phyloP scores from a whole-genome alignment of 495 filamentous ascomycete genomes.

The Aspergillus hancockii region DNA sequence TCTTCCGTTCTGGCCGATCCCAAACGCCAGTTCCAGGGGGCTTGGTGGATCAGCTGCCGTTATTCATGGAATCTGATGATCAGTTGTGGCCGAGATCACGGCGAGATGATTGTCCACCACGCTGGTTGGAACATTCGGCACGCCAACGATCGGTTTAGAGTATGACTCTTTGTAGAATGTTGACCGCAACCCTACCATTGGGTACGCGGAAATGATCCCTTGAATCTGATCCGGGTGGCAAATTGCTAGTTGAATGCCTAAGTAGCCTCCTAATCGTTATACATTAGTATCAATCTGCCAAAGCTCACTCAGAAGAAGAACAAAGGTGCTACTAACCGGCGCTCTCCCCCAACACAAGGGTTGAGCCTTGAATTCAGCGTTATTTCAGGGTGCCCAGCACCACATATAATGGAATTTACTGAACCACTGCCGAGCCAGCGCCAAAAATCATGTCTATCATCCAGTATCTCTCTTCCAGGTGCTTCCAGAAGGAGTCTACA shows the following conservation, averaged over 20 bases:
- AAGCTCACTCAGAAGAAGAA: not conserved
- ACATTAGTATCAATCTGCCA: no score
- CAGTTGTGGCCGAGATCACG: conserved; percentile 4
- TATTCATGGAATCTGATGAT: not conserved
- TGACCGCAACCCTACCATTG: conserved; percentile 22
- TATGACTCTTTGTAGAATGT: conserved; percentile 15
- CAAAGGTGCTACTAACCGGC: conserved; percentile 8
- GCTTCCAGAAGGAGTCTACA: conserved; percentile 21
- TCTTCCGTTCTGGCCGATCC: conserved; percentile 22
- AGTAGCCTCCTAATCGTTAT: conserved; percentile 19
- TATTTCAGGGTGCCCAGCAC: not conserved
- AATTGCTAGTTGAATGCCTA: conserved; percentile 19
- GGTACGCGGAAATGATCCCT: conserved; percentile 16
- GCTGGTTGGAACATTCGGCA: conserved; percentile 11
- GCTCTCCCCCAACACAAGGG: conserved; percentile 16
- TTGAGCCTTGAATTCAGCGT: conserved; percentile 10
- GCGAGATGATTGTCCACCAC: conserved; percentile 18
- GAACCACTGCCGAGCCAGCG: conserved; percentile 9
- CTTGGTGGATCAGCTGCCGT: conserved; percentile 8
- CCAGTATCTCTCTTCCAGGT: conserved; percentile 17
- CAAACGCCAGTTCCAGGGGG: conserved; percentile 14
- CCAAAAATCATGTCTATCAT: conserved; percentile 19
- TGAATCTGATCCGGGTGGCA: conserved; percentile 15
- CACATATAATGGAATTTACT: not conserved
- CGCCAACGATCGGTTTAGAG: conserved; percentile 20